Percentiles rank a stretch among this genome's conserved stretches.
These are phyloP conservation scores for Scedosporium dehoogii DNA, from an alignment of 2,329 filamentous ascomycete genomes.

Conservation along the genomic window DNA sequence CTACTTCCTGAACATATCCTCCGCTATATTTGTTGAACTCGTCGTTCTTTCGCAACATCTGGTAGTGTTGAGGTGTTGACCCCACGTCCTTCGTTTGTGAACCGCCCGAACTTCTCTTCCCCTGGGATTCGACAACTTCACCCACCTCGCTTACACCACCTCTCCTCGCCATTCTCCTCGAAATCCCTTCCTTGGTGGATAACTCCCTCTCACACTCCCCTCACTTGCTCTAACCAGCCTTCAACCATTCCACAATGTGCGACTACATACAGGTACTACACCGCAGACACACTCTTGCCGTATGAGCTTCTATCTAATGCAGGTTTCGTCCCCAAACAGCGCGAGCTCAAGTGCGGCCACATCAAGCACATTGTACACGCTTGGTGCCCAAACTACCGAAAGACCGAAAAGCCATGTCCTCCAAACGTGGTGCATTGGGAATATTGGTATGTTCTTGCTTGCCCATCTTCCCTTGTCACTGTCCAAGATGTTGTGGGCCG, in stretches of 20 bases:
- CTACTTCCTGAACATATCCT: not conserved
- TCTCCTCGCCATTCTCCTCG: not conserved
- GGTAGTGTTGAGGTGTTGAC: not conserved
- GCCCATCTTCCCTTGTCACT: not conserved
- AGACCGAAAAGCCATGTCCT: conserved; percentile 4
- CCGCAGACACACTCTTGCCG: not conserved
- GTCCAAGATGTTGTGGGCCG: too few relatives aligned
- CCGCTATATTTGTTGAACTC: not conserved
- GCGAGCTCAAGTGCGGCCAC: conserved; percentile 6
- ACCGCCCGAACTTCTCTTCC: not conserved
- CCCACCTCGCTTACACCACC: not conserved
- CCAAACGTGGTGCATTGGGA: conserved; percentile 7
- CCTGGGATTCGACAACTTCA: not conserved
- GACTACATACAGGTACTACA: conserved; percentile 7
- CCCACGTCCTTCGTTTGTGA: not conserved
- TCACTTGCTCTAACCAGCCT: not conserved
- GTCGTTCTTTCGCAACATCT: not conserved
- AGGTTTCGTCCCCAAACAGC: not conserved
- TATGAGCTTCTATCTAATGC: not conserved
- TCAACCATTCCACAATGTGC: conserved; percentile 1
- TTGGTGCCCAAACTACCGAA: conserved; percentile 7
- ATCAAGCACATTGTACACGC: conserved; percentile 7
- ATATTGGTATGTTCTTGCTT: conserved; percentile 1
- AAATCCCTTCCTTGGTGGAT: not conserved
- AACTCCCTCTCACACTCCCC: too few relatives aligned